These are phyloP conservation scores for Lipomyces kockii DNA, from an alignment of 805 yeast species.

Conservation along the genomic window DNA sequence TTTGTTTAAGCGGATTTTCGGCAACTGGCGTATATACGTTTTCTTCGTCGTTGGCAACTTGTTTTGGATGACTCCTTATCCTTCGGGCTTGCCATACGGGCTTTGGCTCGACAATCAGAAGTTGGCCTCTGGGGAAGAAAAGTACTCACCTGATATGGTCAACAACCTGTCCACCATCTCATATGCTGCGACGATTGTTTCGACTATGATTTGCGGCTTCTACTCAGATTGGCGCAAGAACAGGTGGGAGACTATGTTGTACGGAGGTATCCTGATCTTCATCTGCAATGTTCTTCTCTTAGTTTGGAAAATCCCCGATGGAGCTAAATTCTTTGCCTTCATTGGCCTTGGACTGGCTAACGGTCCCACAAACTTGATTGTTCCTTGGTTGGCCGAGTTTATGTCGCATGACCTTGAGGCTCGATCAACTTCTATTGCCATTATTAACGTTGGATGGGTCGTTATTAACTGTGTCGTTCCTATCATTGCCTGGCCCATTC, in stretches of 20 bases:
- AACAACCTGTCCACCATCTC: constrained; percentile 60
- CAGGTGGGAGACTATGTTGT: constrained; percentile 23
- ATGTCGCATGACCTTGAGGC: constrained; percentile 34
- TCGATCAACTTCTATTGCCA: constrained; percentile 29
- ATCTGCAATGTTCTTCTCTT: constrained; percentile 54
- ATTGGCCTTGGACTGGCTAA: constrained; percentile 30
- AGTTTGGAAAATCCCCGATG: constrained; percentile 59
- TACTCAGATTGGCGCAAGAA: constrained; percentile 51
- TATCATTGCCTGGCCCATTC: constrained; percentile 28
- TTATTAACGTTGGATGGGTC: constrained; percentile 35
- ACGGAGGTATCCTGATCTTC: constrained; percentile 28
- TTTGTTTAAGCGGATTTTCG: constrained; percentile 25
- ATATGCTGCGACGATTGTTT: constrained; percentile 62
- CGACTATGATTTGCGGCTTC: constrained; percentile 36
- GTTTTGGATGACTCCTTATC: constrained; percentile 35
- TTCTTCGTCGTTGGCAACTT: constrained; percentile 31
- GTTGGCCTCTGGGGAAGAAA: background rate
- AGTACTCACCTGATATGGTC: constrained; percentile 14
- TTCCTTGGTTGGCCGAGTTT: constrained; percentile 32
- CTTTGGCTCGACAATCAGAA: constrained; percentile 26
- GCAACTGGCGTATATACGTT: constrained; percentile 29
- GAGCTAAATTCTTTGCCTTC: constrained; percentile 65
- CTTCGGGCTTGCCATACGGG: constrained; percentile 22
- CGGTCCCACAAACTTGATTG: constrained; percentile 32
- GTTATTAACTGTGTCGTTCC: constrained; percentile 32